These are phyloP conservation scores for Trichophyton simii DNA, from an alignment of 2,329 filamentous ascomycete species.

Conservation along the genomic window DNA sequence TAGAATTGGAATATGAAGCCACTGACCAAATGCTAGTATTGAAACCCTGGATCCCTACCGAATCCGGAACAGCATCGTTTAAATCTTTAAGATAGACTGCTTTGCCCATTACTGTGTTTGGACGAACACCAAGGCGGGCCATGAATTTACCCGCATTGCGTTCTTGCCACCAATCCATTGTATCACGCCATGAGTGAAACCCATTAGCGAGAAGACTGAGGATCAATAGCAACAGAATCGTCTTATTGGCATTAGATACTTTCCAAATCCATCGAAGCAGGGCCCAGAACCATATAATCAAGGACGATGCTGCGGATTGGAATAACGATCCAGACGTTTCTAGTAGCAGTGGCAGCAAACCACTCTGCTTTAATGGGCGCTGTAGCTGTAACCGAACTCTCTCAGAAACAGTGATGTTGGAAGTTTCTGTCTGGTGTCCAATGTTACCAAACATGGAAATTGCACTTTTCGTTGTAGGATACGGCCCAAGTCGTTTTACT, in stretches of 20 bases:
- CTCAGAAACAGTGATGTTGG: slow-evolving; percentile 26
- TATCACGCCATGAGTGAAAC: slow-evolving; percentile 60
- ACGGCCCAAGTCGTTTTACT: slow-evolving; percentile 34
- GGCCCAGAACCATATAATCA: slow-evolving; percentile 66
- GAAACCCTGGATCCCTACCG: slow-evolving; percentile 19
- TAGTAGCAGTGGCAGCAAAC: slow-evolving; percentile 55
- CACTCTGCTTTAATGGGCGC: slow-evolving; percentile 47
- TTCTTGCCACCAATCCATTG: slow-evolving; percentile 73
- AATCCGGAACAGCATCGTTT: slow-evolving; percentile 46
- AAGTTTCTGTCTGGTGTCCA: slow-evolving; percentile 31
- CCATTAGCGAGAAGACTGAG: slow-evolving; percentile 61
- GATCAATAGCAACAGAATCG: slow-evolving; percentile 57
- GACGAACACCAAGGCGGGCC: slow-evolving; percentile 63
- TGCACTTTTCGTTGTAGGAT: slow-evolving; percentile 37
- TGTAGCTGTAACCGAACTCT: slow-evolving; percentile 31
- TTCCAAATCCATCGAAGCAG: slow-evolving; percentile 53
- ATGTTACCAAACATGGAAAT: slow-evolving; percentile 38
- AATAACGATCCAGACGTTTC: slow-evolving; percentile 61
- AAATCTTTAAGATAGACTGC: slow-evolving; percentile 74
- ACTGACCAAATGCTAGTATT: slow-evolving; percentile 25
- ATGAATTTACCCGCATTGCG: slow-evolving; percentile 70
- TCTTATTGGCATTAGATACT: slow-evolving; percentile 56
- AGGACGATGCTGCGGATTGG: slow-evolving; percentile 60
- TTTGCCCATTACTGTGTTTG: slow-evolving; percentile 70
- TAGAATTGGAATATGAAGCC: background rate